Evolutionary conservation across 495 filamentous ascomycete genomes (phyloP), one percentile per base, ranked within the genome.

Genomic region (Neurospora sp.): DNA sequence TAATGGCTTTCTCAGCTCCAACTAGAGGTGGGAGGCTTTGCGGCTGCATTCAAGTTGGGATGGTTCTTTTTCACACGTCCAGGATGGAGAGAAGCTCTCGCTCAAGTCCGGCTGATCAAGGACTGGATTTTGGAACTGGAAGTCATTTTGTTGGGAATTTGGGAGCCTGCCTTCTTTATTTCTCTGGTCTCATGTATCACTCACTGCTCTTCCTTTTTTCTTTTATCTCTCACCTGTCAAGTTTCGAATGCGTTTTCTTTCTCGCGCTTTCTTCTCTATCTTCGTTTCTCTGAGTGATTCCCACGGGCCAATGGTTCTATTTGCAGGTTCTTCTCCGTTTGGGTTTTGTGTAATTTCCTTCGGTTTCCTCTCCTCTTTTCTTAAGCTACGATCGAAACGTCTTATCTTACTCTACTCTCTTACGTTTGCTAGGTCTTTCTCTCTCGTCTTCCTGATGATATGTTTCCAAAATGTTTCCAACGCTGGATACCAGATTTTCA

Each of bases 181-280:
- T 77, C 74, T 72, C 66, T 75, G n/a, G 71, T 75, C 69, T 66
- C 40, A 74, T 77, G 77, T 75, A 76, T 72, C 74, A 75, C 74
- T 59, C 71, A 59, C 31, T 70, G 34, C n/a, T 66, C 54, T 66
- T 66, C 54, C 54, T 28, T 66, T 66, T 66, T 66, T 66, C 31
- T 66, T 66, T 66, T 36, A 31, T 34, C 28, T 69, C 34, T 45
- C 31, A 19, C 31, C 31, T 31, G 40, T 72, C 24, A 69, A 72
- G 54, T 66, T 66, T 66, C 54, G 54, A 66, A 66, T 66, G 54
- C 54, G 54, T 66, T 66, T 66, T 66, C 15, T 66, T 66, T 66
- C 54, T 66, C 54, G 54, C 54, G 54, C 54, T 66, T 34, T 34
- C 54, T 66, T 66, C 54, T 66, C 28, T 66, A 34, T 66, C 54